These are phyloP conservation scores for Beverwykella pulmonaria DNA, from an alignment of 495 filamentous ascomycete genomes.

Conservation along the genomic window DNA sequence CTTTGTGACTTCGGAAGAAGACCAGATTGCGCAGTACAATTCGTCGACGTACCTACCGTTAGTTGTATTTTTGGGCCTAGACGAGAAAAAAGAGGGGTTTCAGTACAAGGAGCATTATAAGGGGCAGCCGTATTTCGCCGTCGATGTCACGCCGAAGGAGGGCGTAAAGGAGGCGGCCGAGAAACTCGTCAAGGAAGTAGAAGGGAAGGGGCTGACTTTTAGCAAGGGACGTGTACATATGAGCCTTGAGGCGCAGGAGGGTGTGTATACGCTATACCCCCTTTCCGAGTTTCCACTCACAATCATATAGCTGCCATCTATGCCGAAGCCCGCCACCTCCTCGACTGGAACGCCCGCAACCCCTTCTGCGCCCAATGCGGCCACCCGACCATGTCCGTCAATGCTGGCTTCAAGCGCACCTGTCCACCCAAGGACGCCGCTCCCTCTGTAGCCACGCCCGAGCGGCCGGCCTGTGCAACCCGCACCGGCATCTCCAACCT, in stretches of 20 bases:
- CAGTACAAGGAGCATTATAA: conserved; percentile 62
- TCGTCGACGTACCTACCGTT: conserved; percentile 66
- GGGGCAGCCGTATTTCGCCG: conserved; percentile 81
- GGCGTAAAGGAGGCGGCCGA: conserved; percentile 54
- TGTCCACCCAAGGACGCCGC: conserved; percentile 80
- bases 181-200: conserved; percentile 58
- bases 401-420: conserved; percentile 86
- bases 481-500: conserved; percentile 77
- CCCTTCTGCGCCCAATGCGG: conserved; percentile 90
- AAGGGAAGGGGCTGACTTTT: conserved; percentile 62
- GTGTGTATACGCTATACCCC: conserved; percentile 48
- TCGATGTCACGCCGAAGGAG: conserved; percentile 81
- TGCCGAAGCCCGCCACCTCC: conserved; percentile 83
- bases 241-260: conserved; percentile 61
- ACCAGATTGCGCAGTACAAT: conserved; percentile 72
- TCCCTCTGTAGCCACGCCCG: conserved; percentile 57
- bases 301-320: conserved; percentile 74
- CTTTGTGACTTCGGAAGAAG: conserved; percentile 72
- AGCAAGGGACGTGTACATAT: conserved; percentile 61
- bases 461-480: conserved; percentile 69
- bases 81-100: conserved; percentile 62
- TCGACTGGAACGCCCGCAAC: conserved; percentile 95
- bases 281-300: conserved; percentile 10
- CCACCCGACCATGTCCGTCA: conserved; percentile 76
- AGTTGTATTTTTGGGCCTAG: conserved; percentile 84